Base-by-base conservation (phyloP, 345 rosid genomes). In the Orychophragmus violaceus region DNA sequence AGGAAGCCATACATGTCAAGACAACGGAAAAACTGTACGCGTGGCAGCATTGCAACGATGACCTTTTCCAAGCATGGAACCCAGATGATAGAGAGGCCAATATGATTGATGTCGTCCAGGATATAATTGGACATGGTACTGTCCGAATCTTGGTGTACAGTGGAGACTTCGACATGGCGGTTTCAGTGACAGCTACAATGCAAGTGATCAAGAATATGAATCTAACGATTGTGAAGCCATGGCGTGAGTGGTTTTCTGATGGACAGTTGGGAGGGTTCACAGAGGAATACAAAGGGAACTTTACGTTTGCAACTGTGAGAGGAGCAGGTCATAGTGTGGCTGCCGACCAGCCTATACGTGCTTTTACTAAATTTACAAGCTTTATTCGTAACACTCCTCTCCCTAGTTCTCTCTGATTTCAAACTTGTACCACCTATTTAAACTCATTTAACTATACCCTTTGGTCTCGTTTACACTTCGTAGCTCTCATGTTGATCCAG, bases 171-270 rank as follows among this genome's bases (percentile, higher is more conserved):
- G 96, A 92, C 75, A 66, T 85, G 1, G 88, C 76, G 32, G 85
- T 92, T 46, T 87, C 95, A 2, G 85, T 87, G n/a, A 87, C 93
- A 8, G 85, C 88, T 9, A 84, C 93, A 5, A 74, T 90, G 52
- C 80, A 78, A 48, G 66, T 85, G 11, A 72, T 89, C 5, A 86
- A 84, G 10, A 72, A 66, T 23, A 89, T 85, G 52, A 87, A 92
- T 71, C 60, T 89, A 59, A 70, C 74, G 13, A 80, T 88, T 30
- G 88, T 83, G 51, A 22, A 81, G n/a, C 69, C 83, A 6, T 92
- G 98, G 98, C 81, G 78, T 56, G 83, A 87, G 29, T 92, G 98
- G 96, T 87, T 82, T 59, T 9, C 82, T 82, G 29, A 82, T 79
- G 79, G 80, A 81, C 45, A 62, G 8, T 13, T 70, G 8, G 75